Evolutionary conservation across 169 alveolate genomes (phyloP), one percentile per base, ranked within the genome.

Genomic region (Babesia sp.): DNA sequence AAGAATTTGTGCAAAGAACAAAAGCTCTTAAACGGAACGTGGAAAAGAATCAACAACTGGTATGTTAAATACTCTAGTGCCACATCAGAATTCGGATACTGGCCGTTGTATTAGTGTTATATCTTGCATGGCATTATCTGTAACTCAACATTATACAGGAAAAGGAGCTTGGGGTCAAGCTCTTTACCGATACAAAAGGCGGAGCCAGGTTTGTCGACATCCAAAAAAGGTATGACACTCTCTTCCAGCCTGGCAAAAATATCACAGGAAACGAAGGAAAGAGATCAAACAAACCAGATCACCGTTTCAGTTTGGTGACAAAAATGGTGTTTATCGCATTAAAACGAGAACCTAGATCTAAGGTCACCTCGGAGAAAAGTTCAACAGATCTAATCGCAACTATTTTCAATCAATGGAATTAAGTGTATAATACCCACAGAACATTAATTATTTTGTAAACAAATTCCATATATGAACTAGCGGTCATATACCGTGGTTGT

Each of bases 1-100:
- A 84, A 37, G 93, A 88, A 61, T 87, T 81, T 57, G 55, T 80
- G 69, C 83, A 66, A 50, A 48, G 93, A 14, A 63, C 77, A 39
- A 74, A 70, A 41, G 86, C 91, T 0, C 81, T 88, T 9, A 84
- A 88, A 57, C 71, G 75, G 37, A 59, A 83, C 67, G 77, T 88
- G 7, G 74, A 55, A 6, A 74, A 88, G 56, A 80, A 85, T 53
- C 74, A 74, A 37, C 71, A 79, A 80, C 29, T 71, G 66, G 93
- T 80, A 60, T 41, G 82, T 42, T 50, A 56, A 34, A 70, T 61
- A 6, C 70, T 12, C 20, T 9, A 26, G 56, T 39, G 46, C 46
- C 46, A 9, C 18, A 44, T 16, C 51, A 44, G 16, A 44, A 18
- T 16, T 16, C 16, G 18, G 18, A 44, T 16, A 44, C 16, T 16